Evolutionary conservation across 805 yeast species (phyloP).

Genomic region (Candida nitratophila): DNA sequence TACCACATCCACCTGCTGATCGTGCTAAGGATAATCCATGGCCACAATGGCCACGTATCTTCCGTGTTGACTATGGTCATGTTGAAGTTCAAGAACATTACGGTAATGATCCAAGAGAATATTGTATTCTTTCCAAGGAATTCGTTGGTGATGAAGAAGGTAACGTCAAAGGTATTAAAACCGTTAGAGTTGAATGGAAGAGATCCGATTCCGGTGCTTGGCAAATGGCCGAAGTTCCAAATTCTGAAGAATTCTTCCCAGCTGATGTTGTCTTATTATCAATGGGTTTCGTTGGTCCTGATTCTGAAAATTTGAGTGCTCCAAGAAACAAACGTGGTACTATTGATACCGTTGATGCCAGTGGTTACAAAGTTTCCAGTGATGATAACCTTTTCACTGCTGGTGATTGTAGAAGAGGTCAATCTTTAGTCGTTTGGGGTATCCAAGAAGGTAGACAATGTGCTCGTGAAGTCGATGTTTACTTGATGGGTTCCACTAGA

Average conservation of each 20-base stretch:
- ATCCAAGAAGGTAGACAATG: slow-evolving; percentile 99
- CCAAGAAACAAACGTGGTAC: slow-evolving; percentile 82
- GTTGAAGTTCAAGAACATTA: slow-evolving; percentile 90
- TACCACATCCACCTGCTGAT: slow-evolving; percentile 83
- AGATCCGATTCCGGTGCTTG: slow-evolving; percentile 92
- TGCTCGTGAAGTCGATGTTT: slow-evolving; percentile 87
- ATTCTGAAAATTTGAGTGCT: slow-evolving; percentile 63
- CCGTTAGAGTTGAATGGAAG: slow-evolving; percentile 98
- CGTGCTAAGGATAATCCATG: slow-evolving; percentile 96
- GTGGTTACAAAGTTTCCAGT: slow-evolving; percentile 57
- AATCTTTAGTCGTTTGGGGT: slow-evolving; percentile 98
- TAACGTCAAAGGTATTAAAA: slow-evolving; percentile 89
- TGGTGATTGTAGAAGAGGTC: slow-evolving; percentile 99
- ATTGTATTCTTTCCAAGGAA: slow-evolving; percentile 90
- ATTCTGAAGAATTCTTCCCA: slow-evolving; percentile 87
- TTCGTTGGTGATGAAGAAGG: slow-evolving; percentile 94
- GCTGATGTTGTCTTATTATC: slow-evolving; percentile 92
- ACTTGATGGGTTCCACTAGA: slow-evolving; percentile 68
- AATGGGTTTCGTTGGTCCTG: slow-evolving; percentile 98
- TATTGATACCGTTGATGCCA: slow-evolving; percentile 53
- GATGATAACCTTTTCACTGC: slow-evolving; percentile 81
- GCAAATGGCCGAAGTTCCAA: slow-evolving; percentile 98
- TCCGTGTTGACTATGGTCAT: slow-evolving; percentile 97
- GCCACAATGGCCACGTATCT: slow-evolving; percentile 99
- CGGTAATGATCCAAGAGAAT: slow-evolving; percentile 97